Percentiles rank a stretch among this genome's conserved stretches.
Evolutionary conservation across 2,329 filamentous ascomycete species (phyloP).

Genomic region (Lasiodiplodia sp.): DNA sequence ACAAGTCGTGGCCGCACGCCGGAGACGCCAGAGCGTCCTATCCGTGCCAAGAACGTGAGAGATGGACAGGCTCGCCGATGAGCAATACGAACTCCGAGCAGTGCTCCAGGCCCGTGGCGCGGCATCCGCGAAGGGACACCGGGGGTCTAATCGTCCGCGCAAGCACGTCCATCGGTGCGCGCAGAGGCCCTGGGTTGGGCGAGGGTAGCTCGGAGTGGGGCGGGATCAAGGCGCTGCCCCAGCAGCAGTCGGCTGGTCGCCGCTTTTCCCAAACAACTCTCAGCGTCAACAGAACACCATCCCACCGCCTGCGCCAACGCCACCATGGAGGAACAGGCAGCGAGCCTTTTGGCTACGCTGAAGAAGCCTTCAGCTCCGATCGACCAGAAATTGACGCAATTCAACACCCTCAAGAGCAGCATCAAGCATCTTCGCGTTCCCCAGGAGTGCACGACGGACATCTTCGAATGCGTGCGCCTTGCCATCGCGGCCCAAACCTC

Average conservation of each 20-base stretch:
- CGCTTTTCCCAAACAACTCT: conserved; percentile 28
- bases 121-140: not conserved
- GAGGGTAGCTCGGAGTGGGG: not conserved
- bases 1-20: conserved; percentile 8
- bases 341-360: conserved; percentile 60
- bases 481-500: conserved; percentile 80
- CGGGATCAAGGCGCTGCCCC: conserved; percentile 6
- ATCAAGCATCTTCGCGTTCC: conserved; percentile 95
- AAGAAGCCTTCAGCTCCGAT: conserved; percentile 71
- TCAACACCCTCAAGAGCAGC: conserved; percentile 80
- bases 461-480: conserved; percentile 83
- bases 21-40: not conserved
- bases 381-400: conserved; percentile 73
- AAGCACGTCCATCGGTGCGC: conserved; percentile 4
- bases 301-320: conserved; percentile 15
- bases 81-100: not conserved
- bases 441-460: conserved; percentile 70
- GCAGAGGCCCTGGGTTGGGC: conserved; percentile 3
- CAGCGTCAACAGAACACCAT: conserved; percentile 25
- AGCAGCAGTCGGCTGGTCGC: conserved; percentile 16
- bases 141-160: not conserved
- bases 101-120: not conserved
- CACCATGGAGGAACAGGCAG: conserved; percentile 64
- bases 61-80: not conserved
- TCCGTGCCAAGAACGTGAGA: not conserved